Percentiles rank a stretch among this genome's conserved stretches.
phyloP scores from a whole-genome alignment of 108 stramenopile genomes.

The Fragilaria crotonensis region DNA sequence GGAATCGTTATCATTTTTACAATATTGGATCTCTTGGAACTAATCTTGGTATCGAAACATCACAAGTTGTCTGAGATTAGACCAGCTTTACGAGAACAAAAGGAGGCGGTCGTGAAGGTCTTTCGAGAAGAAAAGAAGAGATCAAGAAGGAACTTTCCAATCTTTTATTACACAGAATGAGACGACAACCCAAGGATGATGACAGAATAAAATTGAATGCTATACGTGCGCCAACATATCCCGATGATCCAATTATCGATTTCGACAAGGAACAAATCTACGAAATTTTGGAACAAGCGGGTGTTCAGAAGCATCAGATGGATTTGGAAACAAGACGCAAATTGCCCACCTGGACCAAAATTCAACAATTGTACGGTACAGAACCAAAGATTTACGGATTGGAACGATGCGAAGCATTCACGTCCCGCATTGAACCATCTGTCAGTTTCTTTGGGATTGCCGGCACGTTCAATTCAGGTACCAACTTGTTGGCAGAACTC shows the following conservation, averaged over 20 bases:
- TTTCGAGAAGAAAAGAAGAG: not conserved
- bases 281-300: constrained; percentile 40
- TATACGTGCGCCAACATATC: too few relatives aligned
- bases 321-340: constrained; percentile 34
- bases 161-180: not conserved
- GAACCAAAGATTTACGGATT: constrained; percentile 36
- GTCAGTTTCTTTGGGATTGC: constrained; percentile 10
- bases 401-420: not conserved
- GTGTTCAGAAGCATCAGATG: constrained; percentile 16
- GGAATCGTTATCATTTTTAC: not conserved
- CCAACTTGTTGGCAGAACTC: constrained; percentile 14
- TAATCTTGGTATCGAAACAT: not conserved
- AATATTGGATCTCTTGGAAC: not conserved
- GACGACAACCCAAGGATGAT: too few relatives aligned
- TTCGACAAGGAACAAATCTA: constrained; percentile 32
- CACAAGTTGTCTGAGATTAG: not conserved
- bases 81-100: not conserved
- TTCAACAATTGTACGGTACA: constrained; percentile 42
- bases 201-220: too few relatives aligned
- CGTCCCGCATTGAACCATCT: not conserved
- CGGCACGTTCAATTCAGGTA: constrained; percentile 20
- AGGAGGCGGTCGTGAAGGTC: not conserved
- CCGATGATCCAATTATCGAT: too few relatives aligned
- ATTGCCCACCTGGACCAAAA: constrained; percentile 57
- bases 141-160: not conserved